phyloP scores from a whole-genome alignment of 768 basidiomycete species.

The Lepiota brunneoincarnata region DNA sequence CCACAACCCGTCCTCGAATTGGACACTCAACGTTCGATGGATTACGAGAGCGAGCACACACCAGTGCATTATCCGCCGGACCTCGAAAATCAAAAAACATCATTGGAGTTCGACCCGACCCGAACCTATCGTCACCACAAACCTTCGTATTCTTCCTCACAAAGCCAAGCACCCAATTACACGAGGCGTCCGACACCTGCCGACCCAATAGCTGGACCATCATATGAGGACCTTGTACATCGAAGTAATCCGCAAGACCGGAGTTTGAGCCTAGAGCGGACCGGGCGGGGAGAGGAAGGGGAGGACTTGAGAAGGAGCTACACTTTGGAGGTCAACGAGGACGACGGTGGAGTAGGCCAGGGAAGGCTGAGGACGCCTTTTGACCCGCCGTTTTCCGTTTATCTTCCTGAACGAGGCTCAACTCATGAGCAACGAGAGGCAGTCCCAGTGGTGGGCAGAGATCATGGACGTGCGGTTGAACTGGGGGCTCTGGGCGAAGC shows the following conservation, averaged over 20 bases:
- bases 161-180: slow-evolving; percentile 7
- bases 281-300: background rate
- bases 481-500: background rate
- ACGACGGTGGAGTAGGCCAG: slow-evolving; percentile 11
- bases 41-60: background rate
- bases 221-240: slow-evolving; percentile 35
- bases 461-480: background rate
- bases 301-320: background rate
- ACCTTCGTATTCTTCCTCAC: slow-evolving; percentile 8
- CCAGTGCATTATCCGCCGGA: background rate
- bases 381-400: slow-evolving; percentile 3
- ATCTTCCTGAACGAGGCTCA: background rate
- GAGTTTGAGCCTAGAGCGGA: slow-evolving; percentile 1
- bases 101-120: slow-evolving; percentile 7
- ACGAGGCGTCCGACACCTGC: slow-evolving; percentile 13
- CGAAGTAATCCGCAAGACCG: background rate
- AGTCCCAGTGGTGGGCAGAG: background rate
- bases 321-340: background rate
- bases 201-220: slow-evolving; percentile 37
- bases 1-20: background rate
- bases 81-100: background rate
- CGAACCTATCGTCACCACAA: slow-evolving; percentile 7
- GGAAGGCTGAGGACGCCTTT: slow-evolving; percentile 8
- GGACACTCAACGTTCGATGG: background rate
- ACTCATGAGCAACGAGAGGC: background rate